Conservation (phyloP, 2,329 filamentous ascomycete species). For the Colletotrichum phormii region DNA sequence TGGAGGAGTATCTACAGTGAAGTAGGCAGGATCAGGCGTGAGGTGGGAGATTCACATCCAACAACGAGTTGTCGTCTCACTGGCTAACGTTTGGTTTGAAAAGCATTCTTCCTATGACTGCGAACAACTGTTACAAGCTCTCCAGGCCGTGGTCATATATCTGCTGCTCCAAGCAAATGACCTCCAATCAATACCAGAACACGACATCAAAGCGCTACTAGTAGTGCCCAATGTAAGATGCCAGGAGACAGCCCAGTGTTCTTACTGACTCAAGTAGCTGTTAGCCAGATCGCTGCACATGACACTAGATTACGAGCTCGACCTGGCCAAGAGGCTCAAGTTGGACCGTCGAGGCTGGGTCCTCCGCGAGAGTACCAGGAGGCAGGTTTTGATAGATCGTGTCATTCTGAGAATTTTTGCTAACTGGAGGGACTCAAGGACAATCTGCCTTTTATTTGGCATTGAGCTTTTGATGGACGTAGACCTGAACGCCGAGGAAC, state of each 20-base stretch:
- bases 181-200: neutral
- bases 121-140: slow-evolving; percentile 3
- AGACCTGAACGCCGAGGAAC: neutral
- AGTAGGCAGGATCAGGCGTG: neutral
- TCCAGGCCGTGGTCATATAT: slow-evolving; percentile 19
- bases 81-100: neutral
- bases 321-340: neutral
- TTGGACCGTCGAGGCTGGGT: slow-evolving; percentile 20
- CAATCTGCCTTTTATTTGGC: slow-evolving; percentile 16
- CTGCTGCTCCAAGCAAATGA: slow-evolving; percentile 20
- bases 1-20: slow-evolving; percentile 43
- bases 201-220: neutral
- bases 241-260: neutral
- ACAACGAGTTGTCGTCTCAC: neutral
- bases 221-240: slow-evolving; percentile 2
- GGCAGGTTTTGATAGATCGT: neutral
- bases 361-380: slow-evolving; percentile 11
- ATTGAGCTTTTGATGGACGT: slow-evolving; percentile 23
- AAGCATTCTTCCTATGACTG: slow-evolving; percentile 6
- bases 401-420: no score
- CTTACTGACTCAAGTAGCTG: neutral
- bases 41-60: neutral
- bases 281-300: slow-evolving; percentile 3
- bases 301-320: neutral
- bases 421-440: neutral